Evolutionary conservation across 2,329 filamentous ascomycete genomes (phyloP), one percentile per base, ranked within the genome.

Genomic region (Hypoxylon sp.): DNA sequence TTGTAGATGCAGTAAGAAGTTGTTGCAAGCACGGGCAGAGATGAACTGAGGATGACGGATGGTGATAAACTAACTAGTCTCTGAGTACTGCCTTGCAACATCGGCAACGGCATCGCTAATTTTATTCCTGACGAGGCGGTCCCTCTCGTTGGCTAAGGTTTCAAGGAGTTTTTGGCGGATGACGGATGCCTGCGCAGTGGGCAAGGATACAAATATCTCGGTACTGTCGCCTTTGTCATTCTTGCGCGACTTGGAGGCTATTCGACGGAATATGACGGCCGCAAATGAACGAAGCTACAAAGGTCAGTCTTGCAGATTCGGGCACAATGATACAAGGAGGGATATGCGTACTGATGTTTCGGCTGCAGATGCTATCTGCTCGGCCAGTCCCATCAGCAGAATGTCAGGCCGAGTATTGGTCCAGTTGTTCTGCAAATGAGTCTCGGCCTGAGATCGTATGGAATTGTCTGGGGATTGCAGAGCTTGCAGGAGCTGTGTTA

Each of bases 41-140:
- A 31, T 50, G 57, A 33, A 54, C 42, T 40, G 22, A 55, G 35
- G 65, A 27, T 20, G 48, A 58, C 20, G 35, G 65, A 27, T 22
- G 48, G 59, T 22, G 11, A 37, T 59, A 17, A 44, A 77, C 90
- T 80, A 86, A 97, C 94, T 91, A 77, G 92, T 94, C 76, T 98
- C 96, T 49, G 93, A 92, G 82, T 98, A 98, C 83, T 99, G 94
- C 77, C 96, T 90, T 49, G 95, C 96, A 68, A 99, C 87, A 82
- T 99, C 96, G 25, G 96, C 96, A 69, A 98, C 92, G n/a, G 95
- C 94, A 82, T 99, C 96, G 75, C 95, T 96, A 78, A 98, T 92
- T 82, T 99, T 99, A 84, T 97, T 96, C 76, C 96, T 88, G 51
- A 97, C 92, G 42, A 88, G 85, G 69, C 90, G 88, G 69, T 92